Evolutionary conservation across 306 rosid species (phyloP).

Genomic region (Medicago ruthenica): DNA sequence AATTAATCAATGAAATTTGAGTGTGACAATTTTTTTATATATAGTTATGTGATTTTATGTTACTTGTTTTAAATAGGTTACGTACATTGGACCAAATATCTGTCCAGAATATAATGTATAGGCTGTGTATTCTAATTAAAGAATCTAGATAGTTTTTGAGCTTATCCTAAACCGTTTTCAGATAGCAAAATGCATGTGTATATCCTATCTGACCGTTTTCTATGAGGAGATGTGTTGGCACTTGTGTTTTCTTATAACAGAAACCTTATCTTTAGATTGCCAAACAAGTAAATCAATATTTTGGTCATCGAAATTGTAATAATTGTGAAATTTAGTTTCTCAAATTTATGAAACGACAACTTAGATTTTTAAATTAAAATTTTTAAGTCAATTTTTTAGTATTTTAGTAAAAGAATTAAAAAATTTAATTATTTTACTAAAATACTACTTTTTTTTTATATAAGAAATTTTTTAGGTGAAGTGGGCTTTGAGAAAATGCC

Average conservation of each 20-base stretch:
- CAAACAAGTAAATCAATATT: background rate
- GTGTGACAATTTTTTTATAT: background rate
- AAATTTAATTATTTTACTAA: too few relatives aligned
- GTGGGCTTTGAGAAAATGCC: too few relatives aligned
- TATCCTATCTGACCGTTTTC: background rate
- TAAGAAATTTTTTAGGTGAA: too few relatives aligned
- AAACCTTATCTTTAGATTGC: slow-evolving; percentile 16
- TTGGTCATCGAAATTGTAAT: background rate
- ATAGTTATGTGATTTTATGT: background rate
- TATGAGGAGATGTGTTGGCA: background rate
- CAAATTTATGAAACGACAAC: too few relatives aligned
- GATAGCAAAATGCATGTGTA: background rate
- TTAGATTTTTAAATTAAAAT: too few relatives aligned
- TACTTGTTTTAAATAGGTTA: slow-evolving; percentile 8
- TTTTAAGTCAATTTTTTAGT: too few relatives aligned
- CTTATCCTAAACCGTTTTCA: background rate
- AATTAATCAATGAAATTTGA: background rate
- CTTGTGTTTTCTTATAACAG: background rate
- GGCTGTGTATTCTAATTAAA: slow-evolving; percentile 38
- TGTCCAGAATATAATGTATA: background rate
- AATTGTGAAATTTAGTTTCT: background rate
- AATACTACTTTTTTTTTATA: too few relatives aligned
- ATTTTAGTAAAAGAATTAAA: too few relatives aligned
- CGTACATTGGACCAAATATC: background rate
- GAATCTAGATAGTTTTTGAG: background rate